Conservation (phyloP, 495 filamentous ascomycete species). For the Immersiella caudata region DNA sequence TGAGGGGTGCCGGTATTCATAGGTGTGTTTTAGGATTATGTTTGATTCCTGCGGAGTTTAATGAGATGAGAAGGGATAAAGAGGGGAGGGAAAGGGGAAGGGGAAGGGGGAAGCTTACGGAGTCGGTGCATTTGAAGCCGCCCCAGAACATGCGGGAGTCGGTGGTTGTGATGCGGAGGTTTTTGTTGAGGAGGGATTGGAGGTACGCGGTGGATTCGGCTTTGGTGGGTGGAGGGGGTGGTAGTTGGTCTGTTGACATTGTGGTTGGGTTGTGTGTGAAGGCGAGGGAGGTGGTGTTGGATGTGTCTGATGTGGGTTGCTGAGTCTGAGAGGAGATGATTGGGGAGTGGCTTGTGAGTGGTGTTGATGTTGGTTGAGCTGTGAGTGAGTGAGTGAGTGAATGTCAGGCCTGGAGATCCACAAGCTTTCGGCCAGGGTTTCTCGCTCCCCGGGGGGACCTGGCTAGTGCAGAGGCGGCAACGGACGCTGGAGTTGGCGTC, state of each 20-base stretch:
- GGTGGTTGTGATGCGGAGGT: conserved; percentile 76
- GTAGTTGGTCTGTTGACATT: conserved; percentile 3
- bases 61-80: neutral
- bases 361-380: neutral
- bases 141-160: conserved; percentile 90
- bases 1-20: conserved; percentile 82
- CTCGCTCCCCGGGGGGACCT: neutral
- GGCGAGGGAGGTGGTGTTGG: neutral
- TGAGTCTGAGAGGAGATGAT: too few species aligned
- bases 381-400: too few species aligned
- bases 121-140: conserved; percentile 90
- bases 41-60: conserved; percentile 57
- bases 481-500: neutral
- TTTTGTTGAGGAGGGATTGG: conserved; percentile 62
- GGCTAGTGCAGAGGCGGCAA: neutral
- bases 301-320: neutral
- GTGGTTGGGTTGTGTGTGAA: neutral
- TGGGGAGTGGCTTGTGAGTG: too few species aligned
- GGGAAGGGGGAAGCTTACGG: conserved; percentile 54
- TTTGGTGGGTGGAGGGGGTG: neutral
- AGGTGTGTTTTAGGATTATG: conserved; percentile 78
- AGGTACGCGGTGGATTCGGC: conserved; percentile 45
- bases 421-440: neutral
- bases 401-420: neutral
- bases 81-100: neutral